phyloP scores from a whole-genome alignment of 768 basidiomycete species.

The Termitomyces sp. region DNA sequence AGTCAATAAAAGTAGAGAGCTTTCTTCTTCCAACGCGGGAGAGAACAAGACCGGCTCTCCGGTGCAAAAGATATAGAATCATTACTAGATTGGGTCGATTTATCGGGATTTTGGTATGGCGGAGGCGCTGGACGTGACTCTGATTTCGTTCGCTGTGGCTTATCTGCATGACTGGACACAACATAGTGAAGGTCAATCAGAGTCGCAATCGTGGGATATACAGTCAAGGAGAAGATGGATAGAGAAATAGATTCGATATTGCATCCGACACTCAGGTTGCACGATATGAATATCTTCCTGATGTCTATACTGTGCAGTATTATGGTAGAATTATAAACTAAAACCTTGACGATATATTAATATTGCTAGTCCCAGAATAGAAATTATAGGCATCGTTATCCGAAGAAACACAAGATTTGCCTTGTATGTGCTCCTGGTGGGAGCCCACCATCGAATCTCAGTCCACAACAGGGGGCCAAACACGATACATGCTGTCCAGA shows the following conservation, averaged over 20 bases:
- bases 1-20: not conserved
- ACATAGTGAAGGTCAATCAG: slow-evolving; percentile 42
- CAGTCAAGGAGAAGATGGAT: not conserved
- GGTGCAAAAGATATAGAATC: not conserved
- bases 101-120: not conserved
- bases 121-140: not conserved
- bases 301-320: not conserved
- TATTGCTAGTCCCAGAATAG: slow-evolving; percentile 1
- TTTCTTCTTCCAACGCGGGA: not conserved
- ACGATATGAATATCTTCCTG: not conserved
- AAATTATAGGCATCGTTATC: slow-evolving; percentile 1
- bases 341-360: slow-evolving; percentile 5
- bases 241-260: not conserved
- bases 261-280: too few relatives aligned
- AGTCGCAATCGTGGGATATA: slow-evolving; percentile 27
- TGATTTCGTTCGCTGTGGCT: not conserved
- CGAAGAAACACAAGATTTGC: not conserved
- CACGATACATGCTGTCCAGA: slow-evolving; percentile 89
- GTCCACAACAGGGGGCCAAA: slow-evolving; percentile 85
- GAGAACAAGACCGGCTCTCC: not conserved
- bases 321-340: not conserved
- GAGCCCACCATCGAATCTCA: slow-evolving; percentile 73
- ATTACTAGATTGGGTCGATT: not conserved
- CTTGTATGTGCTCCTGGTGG: slow-evolving; percentile 11
- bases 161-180: slow-evolving; percentile 9